Evolutionary conservation across 225 moss, liverwort and hornwort species (phyloP).

Genomic region (Ulota crispa): DNA sequence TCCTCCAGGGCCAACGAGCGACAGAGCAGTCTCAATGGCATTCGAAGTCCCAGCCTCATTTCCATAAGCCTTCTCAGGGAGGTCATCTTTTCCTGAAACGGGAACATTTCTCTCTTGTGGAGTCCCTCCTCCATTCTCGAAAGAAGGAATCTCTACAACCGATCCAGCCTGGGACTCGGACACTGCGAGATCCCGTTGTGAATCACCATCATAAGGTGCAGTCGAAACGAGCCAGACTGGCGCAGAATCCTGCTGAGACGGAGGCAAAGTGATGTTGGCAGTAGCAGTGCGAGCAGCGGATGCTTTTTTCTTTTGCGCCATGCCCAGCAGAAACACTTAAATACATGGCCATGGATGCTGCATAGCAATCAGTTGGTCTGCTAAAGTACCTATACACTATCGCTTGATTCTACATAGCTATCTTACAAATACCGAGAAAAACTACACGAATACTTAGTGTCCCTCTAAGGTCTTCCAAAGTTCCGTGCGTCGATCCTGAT

Average conservation of each 20-base stretch:
- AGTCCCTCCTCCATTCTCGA: conserved; percentile 31
- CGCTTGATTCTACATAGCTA: no score
- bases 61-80: conserved; percentile 20
- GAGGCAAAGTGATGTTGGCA: conserved; percentile 19
- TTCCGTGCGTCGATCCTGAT: no score
- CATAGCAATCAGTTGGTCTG: no score
- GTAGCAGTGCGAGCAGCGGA: conserved; percentile 40
- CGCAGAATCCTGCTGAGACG: conserved; percentile 19
- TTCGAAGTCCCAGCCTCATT: conserved; percentile 13
- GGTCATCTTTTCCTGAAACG: conserved; percentile 16
- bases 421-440: no score
- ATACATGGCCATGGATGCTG: conserved; percentile 30
- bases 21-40: conserved; percentile 19
- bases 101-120: conserved; percentile 16
- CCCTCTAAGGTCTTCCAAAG: no score
- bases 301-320: conserved; percentile 57
- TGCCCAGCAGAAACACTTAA: conserved; percentile 36
- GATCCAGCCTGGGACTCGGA: conserved; percentile 22
- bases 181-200: neutral
- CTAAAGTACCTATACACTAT: no score
- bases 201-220: conserved; percentile 20
- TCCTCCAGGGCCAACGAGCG: neutral
- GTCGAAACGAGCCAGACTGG: conserved; percentile 29
- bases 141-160: conserved; percentile 2
- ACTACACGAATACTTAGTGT: no score